Evolutionary conservation across 208 protist species (phyloP).

Genomic region (Entamoeba invadens): DNA sequence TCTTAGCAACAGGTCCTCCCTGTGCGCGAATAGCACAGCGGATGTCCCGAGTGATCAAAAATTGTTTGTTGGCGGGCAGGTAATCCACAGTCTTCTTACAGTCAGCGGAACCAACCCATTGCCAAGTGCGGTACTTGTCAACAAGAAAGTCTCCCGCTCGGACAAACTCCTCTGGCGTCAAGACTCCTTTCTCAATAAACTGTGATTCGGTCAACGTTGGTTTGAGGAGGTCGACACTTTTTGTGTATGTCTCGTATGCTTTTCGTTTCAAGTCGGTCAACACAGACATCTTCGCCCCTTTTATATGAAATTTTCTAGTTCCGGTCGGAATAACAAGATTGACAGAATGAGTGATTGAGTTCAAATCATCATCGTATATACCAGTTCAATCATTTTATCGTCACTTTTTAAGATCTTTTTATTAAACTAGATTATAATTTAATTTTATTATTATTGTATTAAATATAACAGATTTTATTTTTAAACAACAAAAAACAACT

Average conservation of each 20-base stretch:
- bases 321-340: too few species aligned
- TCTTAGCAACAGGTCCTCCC: neutral
- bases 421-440: too few species aligned
- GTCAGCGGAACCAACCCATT: neutral
- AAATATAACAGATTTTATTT: too few species aligned
- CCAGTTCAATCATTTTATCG: too few species aligned
- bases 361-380: too few species aligned
- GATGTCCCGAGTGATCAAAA: conserved; percentile 1
- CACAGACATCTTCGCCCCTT: too few species aligned
- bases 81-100: neutral
- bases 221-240: neutral
- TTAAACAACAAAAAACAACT: too few species aligned
- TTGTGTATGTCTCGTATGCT: neutral
- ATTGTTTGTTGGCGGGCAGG: neutral
- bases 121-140: neutral
- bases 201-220: neutral
- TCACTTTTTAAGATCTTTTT: too few species aligned
- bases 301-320: too few species aligned
- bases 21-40: neutral
- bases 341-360: too few species aligned
- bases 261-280: neutral
- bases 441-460: too few species aligned
- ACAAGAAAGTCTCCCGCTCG: conserved; percentile 1
- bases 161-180: conserved; percentile 8
- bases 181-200: conserved; percentile 4